Evolutionary conservation across 2,329 filamentous ascomycete genomes (phyloP).

Genomic region (Microdochium nivale): DNA sequence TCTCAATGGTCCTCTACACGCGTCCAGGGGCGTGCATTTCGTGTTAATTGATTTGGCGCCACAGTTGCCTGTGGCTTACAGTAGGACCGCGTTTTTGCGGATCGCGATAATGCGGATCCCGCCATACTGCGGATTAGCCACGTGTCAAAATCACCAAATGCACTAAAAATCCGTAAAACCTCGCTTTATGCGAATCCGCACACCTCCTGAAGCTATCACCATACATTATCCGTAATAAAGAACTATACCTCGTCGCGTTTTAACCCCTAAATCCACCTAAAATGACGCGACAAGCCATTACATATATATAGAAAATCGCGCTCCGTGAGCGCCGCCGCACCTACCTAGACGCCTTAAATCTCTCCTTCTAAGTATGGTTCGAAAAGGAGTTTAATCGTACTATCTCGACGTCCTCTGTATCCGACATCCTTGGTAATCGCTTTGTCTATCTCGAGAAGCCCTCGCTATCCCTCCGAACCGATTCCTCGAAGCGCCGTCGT

Average conservation of each 20-base stretch:
- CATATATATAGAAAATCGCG: not conserved
- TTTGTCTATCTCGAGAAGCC: not conserved
- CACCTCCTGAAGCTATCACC: not conserved
- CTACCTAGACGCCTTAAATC: not conserved
- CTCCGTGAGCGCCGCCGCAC: not conserved
- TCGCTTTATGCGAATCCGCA: not conserved
- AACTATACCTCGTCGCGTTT: not conserved
- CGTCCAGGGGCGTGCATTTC: not conserved
- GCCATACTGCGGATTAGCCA: not conserved
- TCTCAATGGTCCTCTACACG: not conserved
- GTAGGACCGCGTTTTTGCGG: not conserved
- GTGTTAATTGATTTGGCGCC: not conserved
- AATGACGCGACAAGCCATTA: not conserved
- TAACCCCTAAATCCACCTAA: not conserved
- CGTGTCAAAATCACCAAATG: not conserved
- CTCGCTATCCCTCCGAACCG: not conserved
- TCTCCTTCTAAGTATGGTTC: not conserved
- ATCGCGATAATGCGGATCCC: not conserved
- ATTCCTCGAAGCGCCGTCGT: not conserved
- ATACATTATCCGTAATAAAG: not conserved
- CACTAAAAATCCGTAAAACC: not conserved
- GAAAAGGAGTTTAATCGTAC: not conserved
- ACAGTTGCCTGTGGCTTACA: no score
- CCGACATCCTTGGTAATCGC: not conserved
- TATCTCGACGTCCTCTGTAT: not conserved